A percentile compares a stretch with the other conserved stretches of the same genome.
These are phyloP conservation scores for Leishmania martiniquensis DNA, from an alignment of 208 protist genomes.

Conservation along the genomic window DNA sequence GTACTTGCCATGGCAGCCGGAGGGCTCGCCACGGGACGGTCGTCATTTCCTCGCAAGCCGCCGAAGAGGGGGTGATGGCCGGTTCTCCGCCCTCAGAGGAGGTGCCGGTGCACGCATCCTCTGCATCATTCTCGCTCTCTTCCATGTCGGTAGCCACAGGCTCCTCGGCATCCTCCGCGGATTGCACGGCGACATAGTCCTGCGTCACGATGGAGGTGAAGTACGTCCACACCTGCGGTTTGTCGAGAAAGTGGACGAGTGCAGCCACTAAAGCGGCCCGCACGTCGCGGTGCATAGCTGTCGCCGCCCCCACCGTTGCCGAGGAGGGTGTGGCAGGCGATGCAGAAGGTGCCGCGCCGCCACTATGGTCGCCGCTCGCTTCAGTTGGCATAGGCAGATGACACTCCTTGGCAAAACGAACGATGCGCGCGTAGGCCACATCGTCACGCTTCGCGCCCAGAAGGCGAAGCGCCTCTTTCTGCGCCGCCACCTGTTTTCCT, in stretches of 20 bases:
- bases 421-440: slow-evolving; percentile 16
- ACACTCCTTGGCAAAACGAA: slow-evolving; percentile 21
- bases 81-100: neutral
- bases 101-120: neutral
- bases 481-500: slow-evolving; percentile 15
- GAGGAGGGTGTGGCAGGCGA: neutral
- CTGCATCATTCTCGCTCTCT: neutral
- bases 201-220: slow-evolving; percentile 2
- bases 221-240: slow-evolving; percentile 29
- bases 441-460: slow-evolving; percentile 23
- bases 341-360: neutral
- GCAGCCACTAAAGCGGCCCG: slow-evolving; percentile 21
- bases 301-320: neutral
- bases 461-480: slow-evolving; percentile 30
- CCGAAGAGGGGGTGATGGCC: slow-evolving; percentile 1
- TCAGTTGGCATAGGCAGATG: slow-evolving; percentile 20
- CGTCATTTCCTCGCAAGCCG: slow-evolving; percentile 25
- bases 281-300: slow-evolving; percentile 34
- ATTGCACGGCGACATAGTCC: slow-evolving; percentile 1
- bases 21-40: slow-evolving; percentile 12
- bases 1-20: slow-evolving; percentile 19
- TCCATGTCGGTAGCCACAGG: neutral
- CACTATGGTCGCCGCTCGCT: neutral
- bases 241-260: slow-evolving; percentile 23
- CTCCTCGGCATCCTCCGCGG: neutral